Evolutionary conservation across 257 asterid genomes (phyloP).

Genomic region (Euphrasia confusa): DNA sequence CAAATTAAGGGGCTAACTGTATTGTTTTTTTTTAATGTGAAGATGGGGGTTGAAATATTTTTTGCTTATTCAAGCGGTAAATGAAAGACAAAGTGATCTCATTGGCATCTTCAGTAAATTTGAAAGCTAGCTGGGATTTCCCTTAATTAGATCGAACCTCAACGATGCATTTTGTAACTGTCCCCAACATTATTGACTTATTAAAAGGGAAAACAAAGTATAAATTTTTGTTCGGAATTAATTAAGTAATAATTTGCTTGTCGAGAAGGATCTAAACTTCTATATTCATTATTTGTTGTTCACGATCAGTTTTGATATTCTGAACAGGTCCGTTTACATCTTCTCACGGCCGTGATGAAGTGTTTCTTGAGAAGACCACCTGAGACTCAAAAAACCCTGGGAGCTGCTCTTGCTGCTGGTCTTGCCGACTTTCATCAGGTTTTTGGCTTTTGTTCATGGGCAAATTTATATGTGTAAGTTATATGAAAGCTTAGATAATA

Average conservation of each 20-base stretch:
- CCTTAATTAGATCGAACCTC: no score
- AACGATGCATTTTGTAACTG: not conserved
- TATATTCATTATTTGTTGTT: slow-evolving; percentile 15
- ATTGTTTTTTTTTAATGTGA: no score
- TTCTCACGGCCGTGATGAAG: slow-evolving; percentile 89
- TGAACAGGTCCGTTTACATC: slow-evolving; percentile 87
- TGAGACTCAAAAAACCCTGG: slow-evolving; percentile 83
- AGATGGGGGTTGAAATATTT: no score
- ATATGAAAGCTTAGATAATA: slow-evolving; percentile 18
- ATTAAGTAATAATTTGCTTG: not conserved
- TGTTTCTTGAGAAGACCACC: slow-evolving; percentile 94
- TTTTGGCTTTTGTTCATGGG: slow-evolving; percentile 21
- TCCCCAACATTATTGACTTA: slow-evolving; percentile 1
- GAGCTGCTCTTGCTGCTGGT: slow-evolving; percentile 96
- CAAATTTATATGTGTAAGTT: not conserved
- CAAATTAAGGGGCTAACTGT: no score
- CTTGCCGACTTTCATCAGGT: slow-evolving; percentile 99
- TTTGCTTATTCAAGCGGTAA: no score
- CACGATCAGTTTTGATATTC: slow-evolving; percentile 26
- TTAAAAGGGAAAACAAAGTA: slow-evolving; percentile 9
- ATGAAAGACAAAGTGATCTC: no score
- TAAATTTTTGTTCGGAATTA: slow-evolving; percentile 2
- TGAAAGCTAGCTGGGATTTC: no score
- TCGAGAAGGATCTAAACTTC: slow-evolving; percentile 17
- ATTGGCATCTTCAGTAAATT: no score